phyloP scores from a whole-genome alignment of 192 early-diverging fungal species.

The Gaertneriomyces sp. region DNA sequence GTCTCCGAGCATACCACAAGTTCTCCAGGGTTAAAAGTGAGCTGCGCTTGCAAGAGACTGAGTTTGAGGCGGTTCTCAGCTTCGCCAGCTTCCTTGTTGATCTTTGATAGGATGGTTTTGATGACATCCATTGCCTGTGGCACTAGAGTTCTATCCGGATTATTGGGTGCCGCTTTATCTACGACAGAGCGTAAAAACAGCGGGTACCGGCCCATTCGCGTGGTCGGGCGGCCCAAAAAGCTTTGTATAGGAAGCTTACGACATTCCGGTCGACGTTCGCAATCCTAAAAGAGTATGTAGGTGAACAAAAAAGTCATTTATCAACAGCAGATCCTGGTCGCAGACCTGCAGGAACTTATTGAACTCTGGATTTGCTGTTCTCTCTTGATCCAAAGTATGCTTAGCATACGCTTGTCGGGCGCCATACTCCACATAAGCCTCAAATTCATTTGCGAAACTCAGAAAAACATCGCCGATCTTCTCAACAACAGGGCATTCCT shows the following conservation, averaged over 20 bases:
- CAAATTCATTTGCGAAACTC: slow-evolving; percentile 63
- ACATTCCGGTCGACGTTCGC: slow-evolving; percentile 70
- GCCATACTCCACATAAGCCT: slow-evolving; percentile 82
- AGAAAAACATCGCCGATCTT: slow-evolving; percentile 84
- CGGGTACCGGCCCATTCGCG: slow-evolving; percentile 82
- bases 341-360: slow-evolving; percentile 72
- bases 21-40: slow-evolving; percentile 42
- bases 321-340: background rate
- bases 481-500: slow-evolving; percentile 66
- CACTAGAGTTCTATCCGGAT: slow-evolving; percentile 73
- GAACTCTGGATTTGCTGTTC: slow-evolving; percentile 61
- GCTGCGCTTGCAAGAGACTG: slow-evolving; percentile 63
- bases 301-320: slow-evolving; percentile 1
- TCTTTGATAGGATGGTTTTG: slow-evolving; percentile 66
- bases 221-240: slow-evolving; percentile 82
- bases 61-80: slow-evolving; percentile 85
- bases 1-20: background rate
- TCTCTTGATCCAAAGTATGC: slow-evolving; percentile 79
- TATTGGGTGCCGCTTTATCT: slow-evolving; percentile 75
- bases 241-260: slow-evolving; percentile 80
- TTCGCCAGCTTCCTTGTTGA: slow-evolving; percentile 85
- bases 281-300: slow-evolving; percentile 45
- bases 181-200: slow-evolving; percentile 77
- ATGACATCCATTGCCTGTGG: slow-evolving; percentile 72
- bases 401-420: slow-evolving; percentile 80